Evolutionary conservation across 2,329 filamentous ascomycete species (phyloP), one percentile per base, ranked within the genome.

Genomic region (Bertia moriformis): DNA sequence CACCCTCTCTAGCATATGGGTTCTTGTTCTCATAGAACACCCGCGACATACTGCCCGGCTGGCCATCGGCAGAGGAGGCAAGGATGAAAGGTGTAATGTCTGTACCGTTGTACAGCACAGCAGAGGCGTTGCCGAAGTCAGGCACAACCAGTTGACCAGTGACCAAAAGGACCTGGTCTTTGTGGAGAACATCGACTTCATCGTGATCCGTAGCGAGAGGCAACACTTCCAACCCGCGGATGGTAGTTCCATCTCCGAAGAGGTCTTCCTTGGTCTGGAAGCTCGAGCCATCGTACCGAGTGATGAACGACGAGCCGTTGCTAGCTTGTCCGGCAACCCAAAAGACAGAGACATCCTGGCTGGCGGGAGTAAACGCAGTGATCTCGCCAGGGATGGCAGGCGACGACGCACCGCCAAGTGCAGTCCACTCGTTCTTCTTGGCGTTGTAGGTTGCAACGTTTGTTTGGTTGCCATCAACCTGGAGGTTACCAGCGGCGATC

Each of bases 101-200:
- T 10, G 71, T 78, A 45, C 80, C 80, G 47, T 85, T 78, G 59
- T 72, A 85, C 3, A 83, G 56, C 1, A 71, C 79, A 15, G 74
- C 78, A 35, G 78, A 83, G 14, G 73, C 76, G 45, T 72, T 74
- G 41, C 80, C 78, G 52, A 79, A 79, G 32, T 60, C 57, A 0
- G 72, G 69, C 18, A 84, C 59, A 48, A 73, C 66, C 43, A 85
- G 62, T 39, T 72, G 63, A 33, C 80, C 80, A 39, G 74, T 72
- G 27, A 83, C 60, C 47, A 85, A 60, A 19, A 85, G 65, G 10
- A 66, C 62, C 49, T 79, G 66, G 42, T 67, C 60, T 7, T 61
- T 53, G 20, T 69, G 60, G 18, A 84, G 57, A n/a, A 78, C 57
- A 20, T 62, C 51, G 10, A 63, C 71, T 18, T 58, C 53, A 12